Conservation (phyloP, 768 basidiomycete genomes). For the Agaricus blazei region DNA sequence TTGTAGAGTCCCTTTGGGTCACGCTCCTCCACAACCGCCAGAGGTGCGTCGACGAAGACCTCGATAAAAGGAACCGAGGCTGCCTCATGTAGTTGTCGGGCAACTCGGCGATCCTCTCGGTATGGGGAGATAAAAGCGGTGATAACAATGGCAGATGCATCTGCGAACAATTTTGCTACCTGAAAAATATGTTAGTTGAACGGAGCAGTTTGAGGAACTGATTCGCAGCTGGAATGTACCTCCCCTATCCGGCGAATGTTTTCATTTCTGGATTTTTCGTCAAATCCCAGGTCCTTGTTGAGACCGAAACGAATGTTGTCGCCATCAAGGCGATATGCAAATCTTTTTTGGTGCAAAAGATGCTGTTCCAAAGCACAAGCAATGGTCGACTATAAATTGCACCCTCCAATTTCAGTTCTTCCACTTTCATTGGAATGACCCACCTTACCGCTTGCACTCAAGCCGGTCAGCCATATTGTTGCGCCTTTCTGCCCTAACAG, state of each 20-base stretch:
- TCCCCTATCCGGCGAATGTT: constrained; percentile 97
- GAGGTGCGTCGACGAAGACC: constrained; percentile 91
- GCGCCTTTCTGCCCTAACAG: constrained; percentile 78
- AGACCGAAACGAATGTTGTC: constrained; percentile 95
- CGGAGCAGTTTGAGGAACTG: not conserved
- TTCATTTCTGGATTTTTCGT: constrained; percentile 86
- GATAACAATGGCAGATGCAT: constrained; percentile 78
- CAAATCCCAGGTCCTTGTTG: constrained; percentile 95
- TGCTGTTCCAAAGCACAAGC: constrained; percentile 97
- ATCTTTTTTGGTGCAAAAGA: constrained; percentile 80
- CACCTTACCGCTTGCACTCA: constrained; percentile 94
- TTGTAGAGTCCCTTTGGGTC: constrained; percentile 98
- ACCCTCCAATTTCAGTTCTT: not conserved
- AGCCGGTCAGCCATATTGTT: constrained; percentile 95
- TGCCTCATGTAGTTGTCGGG: constrained; percentile 75
- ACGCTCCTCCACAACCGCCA: constrained; percentile 81
- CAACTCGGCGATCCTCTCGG: constrained; percentile 75
- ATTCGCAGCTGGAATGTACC: constrained; percentile 35
- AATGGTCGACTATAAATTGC: constrained; percentile 73
- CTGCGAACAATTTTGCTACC: constrained; percentile 94
- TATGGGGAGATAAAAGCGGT: constrained; percentile 99
- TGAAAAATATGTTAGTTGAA: constrained; percentile 23
- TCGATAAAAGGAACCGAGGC: constrained; percentile 81
- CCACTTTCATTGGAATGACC: constrained; percentile 9
- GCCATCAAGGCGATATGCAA: constrained; percentile 90